Evolutionary conservation across 2,329 filamentous ascomycete species (phyloP), one percentile per base, ranked within the genome.

Genomic region (Aspergillus sp.): DNA sequence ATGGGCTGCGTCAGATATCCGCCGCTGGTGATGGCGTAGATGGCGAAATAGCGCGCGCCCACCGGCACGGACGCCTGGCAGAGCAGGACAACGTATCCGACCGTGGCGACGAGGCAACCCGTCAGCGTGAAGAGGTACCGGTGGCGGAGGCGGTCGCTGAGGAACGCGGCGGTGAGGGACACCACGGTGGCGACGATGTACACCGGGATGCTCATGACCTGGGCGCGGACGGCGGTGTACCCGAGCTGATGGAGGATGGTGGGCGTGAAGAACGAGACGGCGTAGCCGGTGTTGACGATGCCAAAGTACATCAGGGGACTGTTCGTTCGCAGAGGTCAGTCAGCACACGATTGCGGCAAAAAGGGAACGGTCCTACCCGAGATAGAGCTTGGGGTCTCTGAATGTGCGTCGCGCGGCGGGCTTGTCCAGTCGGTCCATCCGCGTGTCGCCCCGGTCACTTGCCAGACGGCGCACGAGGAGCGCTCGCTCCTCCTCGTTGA

Each of bases 101-200:
- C 65, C 0, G 77, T 77, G 10, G 79, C 76, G 47, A 84, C 70
- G 19, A 69, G 56, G 45, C 78, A 76, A 9, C 81, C 81, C 3
- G 69, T 59, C 13, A 85, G 73, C 32, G 79, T 78, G 69, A 84
- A 85, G 10, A 71, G 70, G 54, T 78, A 84, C 0, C 82, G 78
- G 53, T 79, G 77, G 38, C 74, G 77, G 3, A 78, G 64, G 1
- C 73, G 66, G 58, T 85, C 82, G 1, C 80, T 81, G 5, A 72
- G 59, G 59, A 75, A 78, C 1, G 81, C 78, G 21, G 72, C 73
- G 1, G 78, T 45, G 0, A 87, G 71, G 3, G 82, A 77, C 1
- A 84, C 63, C 3, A 83, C 81, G 45, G 87, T 84, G 13, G 88
- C 87, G 1, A 83, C 80, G 64, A 87, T 80, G 66, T 82, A 81